Conservation (phyloP, 768 basidiomycete species). For the Tricholomella constricta region DNA sequence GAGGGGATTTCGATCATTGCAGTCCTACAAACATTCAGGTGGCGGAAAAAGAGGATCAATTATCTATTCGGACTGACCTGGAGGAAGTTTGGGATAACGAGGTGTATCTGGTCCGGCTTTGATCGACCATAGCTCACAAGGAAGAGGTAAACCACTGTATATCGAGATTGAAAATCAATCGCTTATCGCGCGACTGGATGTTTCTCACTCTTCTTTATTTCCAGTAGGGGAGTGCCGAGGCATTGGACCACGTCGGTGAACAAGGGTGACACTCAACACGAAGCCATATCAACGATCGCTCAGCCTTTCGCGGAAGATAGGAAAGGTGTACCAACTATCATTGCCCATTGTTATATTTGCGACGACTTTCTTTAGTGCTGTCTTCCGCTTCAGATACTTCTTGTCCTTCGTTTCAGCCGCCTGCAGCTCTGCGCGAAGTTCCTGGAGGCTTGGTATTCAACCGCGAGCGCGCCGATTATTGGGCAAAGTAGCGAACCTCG, state of each 20-base stretch:
- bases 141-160: slow-evolving; percentile 94
- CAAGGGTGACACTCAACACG: slow-evolving; percentile 78
- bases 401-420: slow-evolving; percentile 96
- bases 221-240: slow-evolving; percentile 90
- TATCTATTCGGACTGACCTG: slow-evolving; percentile 51
- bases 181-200: neutral
- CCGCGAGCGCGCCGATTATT: neutral
- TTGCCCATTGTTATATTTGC: slow-evolving; percentile 99
- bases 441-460: slow-evolving; percentile 42
- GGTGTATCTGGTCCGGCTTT: slow-evolving; percentile 90
- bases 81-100: slow-evolving; percentile 89
- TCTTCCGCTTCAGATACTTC: slow-evolving; percentile 92
- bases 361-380: slow-evolving; percentile 93
- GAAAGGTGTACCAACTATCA: slow-evolving; percentile 74
- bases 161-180: neutral
- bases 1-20: slow-evolving; percentile 93
- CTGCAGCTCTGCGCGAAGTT: slow-evolving; percentile 89
- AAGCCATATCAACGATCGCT: slow-evolving; percentile 19
- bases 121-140: slow-evolving; percentile 95
- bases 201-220: slow-evolving; percentile 97
- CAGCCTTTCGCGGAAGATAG: slow-evolving; percentile 19
- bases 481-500: slow-evolving; percentile 53
- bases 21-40: slow-evolving; percentile 63
- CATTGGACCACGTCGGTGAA: slow-evolving; percentile 97
- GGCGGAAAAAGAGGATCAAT: neutral